Evolutionary conservation across 2,329 filamentous ascomycete species (phyloP), one percentile per base, ranked within the genome.

Genomic region (Hypocrella siamensis): DNA sequence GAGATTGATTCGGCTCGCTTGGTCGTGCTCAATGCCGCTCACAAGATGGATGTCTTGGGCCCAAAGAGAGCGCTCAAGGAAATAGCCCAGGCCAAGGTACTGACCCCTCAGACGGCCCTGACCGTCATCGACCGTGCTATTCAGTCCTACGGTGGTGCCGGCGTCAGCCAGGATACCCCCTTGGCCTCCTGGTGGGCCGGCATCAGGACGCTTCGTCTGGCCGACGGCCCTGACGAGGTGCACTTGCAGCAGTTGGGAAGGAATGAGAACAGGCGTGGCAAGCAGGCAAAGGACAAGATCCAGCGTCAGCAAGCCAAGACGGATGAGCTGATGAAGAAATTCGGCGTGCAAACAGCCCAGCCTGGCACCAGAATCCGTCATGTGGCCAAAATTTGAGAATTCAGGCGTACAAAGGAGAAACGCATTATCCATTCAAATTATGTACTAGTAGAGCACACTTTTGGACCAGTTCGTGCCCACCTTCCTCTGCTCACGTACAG

Each of bases 151-250:
- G 90, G 90, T 37, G 90, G 77, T 37, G 84, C 81, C 4, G 90
- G 90, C 51, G 79, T 98, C 30, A 81, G 75, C 48, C 90, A 96
- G 63, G 90, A 98, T 50, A 96, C 90, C 2, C 90, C 90, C 15
- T 63, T 98, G 40, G 86, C 85, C 10, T 68, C 65, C 51, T 77
- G 86, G 72, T 93, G 82, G 75, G 75, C 82, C 15, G 61, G 68
- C 38, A 81, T 85, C 47, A 67, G 85, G 36, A 93, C 86, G 6
- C 65, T 93, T 56, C 68, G 82, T 38, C 72, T 93, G 43, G 85
- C 84, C 1, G 90, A 98, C 56, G 90, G 90, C 0, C 90, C 90
- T 0, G 90, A 98, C 57, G 90, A 98, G 71, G 90, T 96, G 38
- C 90, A 92, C 54, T 57, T 86, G 42, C 64, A 82, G 52, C 82